phyloP scores from a whole-genome alignment of 1,284 basidiomycete genomes.

The Bondarzewia mesenterica region DNA sequence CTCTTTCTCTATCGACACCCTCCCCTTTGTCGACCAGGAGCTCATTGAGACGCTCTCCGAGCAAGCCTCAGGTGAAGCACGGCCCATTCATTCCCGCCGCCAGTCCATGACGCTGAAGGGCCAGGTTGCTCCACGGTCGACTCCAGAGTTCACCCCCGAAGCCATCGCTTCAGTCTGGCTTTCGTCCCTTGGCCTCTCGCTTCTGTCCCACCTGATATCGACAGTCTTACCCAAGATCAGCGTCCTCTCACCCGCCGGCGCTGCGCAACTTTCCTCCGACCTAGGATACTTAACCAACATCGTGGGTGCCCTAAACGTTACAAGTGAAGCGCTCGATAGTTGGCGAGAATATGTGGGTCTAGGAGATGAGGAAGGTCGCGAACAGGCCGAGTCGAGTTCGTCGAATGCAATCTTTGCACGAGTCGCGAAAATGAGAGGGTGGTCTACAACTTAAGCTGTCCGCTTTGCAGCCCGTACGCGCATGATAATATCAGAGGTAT shows the following conservation, averaged over 20 bases:
- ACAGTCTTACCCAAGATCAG: conserved; percentile 58
- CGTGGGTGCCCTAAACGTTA: conserved; percentile 84
- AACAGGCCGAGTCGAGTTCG: neutral
- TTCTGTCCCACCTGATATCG: conserved; percentile 65
- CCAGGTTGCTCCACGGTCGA: conserved; percentile 20
- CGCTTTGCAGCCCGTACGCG: neutral
- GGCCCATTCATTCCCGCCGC: conserved; percentile 13
- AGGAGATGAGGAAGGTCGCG: conserved; percentile 28
- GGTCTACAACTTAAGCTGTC: neutral
- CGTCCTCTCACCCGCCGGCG: conserved; percentile 55
- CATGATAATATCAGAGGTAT: neutral
- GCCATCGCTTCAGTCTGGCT: conserved; percentile 85
- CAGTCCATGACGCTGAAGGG: conserved; percentile 9
- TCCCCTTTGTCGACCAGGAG: conserved; percentile 62
- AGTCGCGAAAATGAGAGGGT: conserved; percentile 1
- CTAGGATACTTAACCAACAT: conserved; percentile 87
- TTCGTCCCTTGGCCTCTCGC: conserved; percentile 75
- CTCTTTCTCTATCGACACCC: conserved; percentile 79
- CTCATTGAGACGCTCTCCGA: conserved; percentile 42
- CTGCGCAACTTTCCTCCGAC: conserved; percentile 82
- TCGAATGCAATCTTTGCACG: neutral
- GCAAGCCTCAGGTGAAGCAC: conserved; percentile 19
- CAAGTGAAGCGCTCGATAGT: conserved; percentile 62
- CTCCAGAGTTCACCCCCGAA: conserved; percentile 49
- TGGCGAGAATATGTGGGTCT: conserved; percentile 65